A percentile compares a stretch with the other conserved stretches of the same genome.
Conservation (phyloP, 371 early-diverging fungal genomes). For the Saksenaea vasiformis region DNA sequence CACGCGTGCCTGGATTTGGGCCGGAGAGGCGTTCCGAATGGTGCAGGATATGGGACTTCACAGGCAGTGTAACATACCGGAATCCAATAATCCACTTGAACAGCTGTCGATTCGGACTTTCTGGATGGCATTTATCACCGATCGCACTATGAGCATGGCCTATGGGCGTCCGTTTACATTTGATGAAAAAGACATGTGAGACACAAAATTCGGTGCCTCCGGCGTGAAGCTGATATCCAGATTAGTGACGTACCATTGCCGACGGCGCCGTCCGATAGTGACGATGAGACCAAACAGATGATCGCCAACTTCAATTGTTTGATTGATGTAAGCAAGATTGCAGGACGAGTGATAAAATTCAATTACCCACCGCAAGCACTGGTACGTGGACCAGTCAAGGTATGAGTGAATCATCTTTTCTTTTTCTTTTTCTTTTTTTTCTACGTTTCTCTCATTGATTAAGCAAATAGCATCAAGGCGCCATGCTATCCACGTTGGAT, state of each 20-base stretch:
- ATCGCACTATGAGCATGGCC: constrained; percentile 39
- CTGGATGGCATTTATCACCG: constrained; percentile 44
- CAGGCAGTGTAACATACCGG: constrained; percentile 15
- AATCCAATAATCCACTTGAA: constrained; percentile 13
- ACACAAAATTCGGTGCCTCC: neutral
- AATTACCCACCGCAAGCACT: constrained; percentile 41
- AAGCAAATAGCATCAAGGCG: constrained; percentile 24
- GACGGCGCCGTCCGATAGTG: constrained; percentile 16
- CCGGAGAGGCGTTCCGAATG: constrained; percentile 46
- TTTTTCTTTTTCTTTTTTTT: neutral
- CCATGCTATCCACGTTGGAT: constrained; percentile 30
- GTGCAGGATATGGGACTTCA: constrained; percentile 44
- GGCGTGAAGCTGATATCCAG: neutral
- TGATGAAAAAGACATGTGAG: constrained; percentile 51
- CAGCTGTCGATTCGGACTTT: constrained; percentile 42
- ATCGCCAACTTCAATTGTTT: constrained; percentile 22
- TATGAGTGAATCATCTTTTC: constrained; percentile 8
- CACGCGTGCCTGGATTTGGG: constrained; percentile 36
- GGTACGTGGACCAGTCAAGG: constrained; percentile 33
- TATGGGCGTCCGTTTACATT: constrained; percentile 44
- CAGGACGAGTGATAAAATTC: constrained; percentile 40
- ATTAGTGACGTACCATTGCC: constrained; percentile 32
- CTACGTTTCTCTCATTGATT: neutral
- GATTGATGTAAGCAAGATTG: constrained; percentile 37
- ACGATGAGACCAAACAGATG: constrained; percentile 16